Conservation (phyloP, 192 early-diverging fungal species). For the Diversispora epigaea region DNA sequence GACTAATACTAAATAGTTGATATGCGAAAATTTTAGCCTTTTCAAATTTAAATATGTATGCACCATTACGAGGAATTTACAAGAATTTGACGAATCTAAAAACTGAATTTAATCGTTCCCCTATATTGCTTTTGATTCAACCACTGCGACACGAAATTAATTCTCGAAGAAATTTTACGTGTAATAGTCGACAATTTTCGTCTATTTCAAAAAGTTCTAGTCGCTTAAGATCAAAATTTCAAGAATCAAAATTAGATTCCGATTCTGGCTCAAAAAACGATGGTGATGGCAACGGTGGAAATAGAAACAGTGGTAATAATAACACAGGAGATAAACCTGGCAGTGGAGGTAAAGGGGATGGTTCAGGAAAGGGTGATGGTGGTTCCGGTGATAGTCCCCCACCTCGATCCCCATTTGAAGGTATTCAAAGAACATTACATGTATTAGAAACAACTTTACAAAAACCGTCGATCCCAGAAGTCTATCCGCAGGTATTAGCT, state of each 20-base stretch:
- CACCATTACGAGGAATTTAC: no score
- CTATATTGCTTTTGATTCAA: slow-evolving; percentile 6
- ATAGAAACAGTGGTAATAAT: slow-evolving; percentile 22
- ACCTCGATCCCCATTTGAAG: slow-evolving; percentile 39
- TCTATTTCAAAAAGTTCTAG: not conserved
- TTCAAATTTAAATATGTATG: no score
- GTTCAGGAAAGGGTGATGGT: slow-evolving; percentile 40
- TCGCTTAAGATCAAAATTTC: not conserved
- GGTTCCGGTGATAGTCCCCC: slow-evolving; percentile 36
- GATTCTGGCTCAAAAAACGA: not conserved
- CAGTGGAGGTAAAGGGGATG: slow-evolving; percentile 26
- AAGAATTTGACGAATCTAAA: not conserved
- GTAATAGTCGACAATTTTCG: not conserved
- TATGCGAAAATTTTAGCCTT: no score
- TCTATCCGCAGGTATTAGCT: slow-evolving; percentile 91
- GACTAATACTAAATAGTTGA: no score
- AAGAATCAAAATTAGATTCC: not conserved
- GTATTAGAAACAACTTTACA: slow-evolving; percentile 67
- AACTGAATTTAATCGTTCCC: not conserved
- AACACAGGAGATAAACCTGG: slow-evolving; percentile 27
- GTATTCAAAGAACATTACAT: slow-evolving; percentile 49
- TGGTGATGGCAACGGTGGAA: not conserved
- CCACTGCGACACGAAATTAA: not conserved
- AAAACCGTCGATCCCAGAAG: slow-evolving; percentile 82
- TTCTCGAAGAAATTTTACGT: not conserved